Evolutionary conservation across 2,329 filamentous ascomycete genomes (phyloP), one percentile per base, ranked within the genome.

Genomic region (Diaporthe ilicicola): DNA sequence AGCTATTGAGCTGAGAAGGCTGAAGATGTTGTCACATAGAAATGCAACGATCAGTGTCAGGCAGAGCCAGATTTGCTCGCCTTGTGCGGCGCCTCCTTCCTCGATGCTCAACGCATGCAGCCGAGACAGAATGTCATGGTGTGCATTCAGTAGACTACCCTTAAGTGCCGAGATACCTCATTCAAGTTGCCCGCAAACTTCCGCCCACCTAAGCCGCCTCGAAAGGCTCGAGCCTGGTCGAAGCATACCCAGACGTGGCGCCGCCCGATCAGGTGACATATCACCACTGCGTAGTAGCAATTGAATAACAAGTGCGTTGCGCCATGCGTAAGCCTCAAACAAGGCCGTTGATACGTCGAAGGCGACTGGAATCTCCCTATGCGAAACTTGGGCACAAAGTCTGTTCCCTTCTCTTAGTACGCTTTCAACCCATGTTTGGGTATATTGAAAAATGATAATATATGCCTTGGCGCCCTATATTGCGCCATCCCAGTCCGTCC

Each of bases 331-430:
- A 32, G n/a, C 22, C 15, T n/a, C n/a, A 46, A 22, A 19, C 44
- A 22, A 27, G n/a, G 32, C 59, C 44, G 27, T 44, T 64, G 59
- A 64, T 50, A 64, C 44, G 42, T 13, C 8, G n/a, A 50, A 22
- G n/a, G 7, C 44, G 48, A 32, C 22, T 37, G 29, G 19, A 34
- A 29, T 34, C 13, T 29, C 59, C 29, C 44, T 19, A 24, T 37
- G 59, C 59, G 59, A 64, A 64, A 64, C 59, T 64, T n/a, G 24
- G n/a, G 29, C 13, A 64, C 13, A 24, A 37, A 64, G 59, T 44
- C 59, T 64, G 29, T 50, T 7, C 59, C 6, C 44, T 10, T 17
- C 42, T 29, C n/a, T 48, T 48, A 24, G 44, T 34, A 4, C n/a
- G 44, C 44, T 34, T 48, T 19, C 27, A 34, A 27, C 29, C 44